Conservation (phyloP, 2,329 filamentous ascomycete genomes). For the Pseudovirgaria hyperparasitica region DNA sequence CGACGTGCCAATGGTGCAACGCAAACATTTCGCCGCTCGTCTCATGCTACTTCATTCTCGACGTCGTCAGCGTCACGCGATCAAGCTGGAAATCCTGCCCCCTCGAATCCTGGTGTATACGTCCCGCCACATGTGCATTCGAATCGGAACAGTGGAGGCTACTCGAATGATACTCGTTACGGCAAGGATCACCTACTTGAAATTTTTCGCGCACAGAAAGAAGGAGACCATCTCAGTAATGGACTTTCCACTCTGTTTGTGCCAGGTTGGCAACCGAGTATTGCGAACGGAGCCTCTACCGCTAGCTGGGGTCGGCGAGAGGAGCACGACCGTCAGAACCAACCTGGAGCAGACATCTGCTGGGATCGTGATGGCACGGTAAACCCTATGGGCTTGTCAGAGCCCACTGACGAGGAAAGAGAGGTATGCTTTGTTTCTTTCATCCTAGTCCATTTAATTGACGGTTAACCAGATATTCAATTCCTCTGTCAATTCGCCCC, state of each 20-base stretch:
- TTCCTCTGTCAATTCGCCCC: conserved; percentile 80
- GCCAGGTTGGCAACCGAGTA: conserved; percentile 66
- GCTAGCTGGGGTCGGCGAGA: conserved; percentile 62
- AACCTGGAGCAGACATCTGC: conserved; percentile 77
- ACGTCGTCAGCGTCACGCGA: conserved; percentile 21
- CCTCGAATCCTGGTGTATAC: conserved; percentile 37
- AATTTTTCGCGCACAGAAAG: conserved; percentile 50
- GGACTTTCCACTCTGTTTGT: conserved; percentile 58
- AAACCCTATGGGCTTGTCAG: conserved; percentile 58
- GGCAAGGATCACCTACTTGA: conserved; percentile 67
- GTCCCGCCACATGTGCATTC: conserved; percentile 49
- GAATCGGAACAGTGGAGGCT: conserved; percentile 45
- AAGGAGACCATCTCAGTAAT: conserved; percentile 41
- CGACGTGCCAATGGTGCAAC: conserved; percentile 54
- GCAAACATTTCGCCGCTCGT: conserved; percentile 53
- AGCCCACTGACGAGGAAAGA: conserved; percentile 57
- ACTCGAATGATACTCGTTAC: conserved; percentile 50
- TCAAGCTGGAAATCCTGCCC: conserved; percentile 15
- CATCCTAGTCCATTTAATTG: conserved; percentile 5
- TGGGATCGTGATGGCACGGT: conserved; percentile 67
- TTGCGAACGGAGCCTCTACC: conserved; percentile 47
- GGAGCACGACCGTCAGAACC: conserved; percentile 56
- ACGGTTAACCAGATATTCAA: conserved; percentile 52
- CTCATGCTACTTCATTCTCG: conserved; percentile 43
- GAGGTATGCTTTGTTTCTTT: conserved; percentile 33